These are phyloP conservation scores for Macaranga tanarius DNA, from an alignment of 441 rosid species.

Conservation along the genomic window DNA sequence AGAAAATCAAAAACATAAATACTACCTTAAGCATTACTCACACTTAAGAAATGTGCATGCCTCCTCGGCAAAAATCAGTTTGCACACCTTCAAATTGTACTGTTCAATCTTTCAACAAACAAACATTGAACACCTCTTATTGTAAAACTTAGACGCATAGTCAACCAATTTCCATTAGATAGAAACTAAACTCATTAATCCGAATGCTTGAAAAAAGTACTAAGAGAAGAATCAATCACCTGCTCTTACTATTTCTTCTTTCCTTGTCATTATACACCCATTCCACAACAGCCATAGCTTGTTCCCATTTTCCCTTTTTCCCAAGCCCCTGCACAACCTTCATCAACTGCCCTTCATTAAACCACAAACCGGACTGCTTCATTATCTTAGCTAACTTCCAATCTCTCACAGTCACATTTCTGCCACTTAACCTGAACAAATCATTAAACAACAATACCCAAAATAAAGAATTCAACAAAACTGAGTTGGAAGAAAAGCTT, in stretches of 20 bases:
- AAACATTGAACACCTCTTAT: neutral
- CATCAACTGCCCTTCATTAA: conserved; percentile 79
- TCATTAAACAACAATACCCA: conserved; percentile 8
- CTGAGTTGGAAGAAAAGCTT: neutral
- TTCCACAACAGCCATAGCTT: conserved; percentile 67
- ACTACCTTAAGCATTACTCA: neutral
- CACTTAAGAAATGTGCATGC: neutral
- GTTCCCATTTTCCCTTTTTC: conserved; percentile 60
- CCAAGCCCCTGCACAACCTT: conserved; percentile 71
- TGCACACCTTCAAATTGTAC: neutral
- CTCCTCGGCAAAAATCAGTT: neutral
- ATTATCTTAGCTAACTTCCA: conserved; percentile 91
- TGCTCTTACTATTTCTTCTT: conserved; percentile 60
- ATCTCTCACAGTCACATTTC: conserved; percentile 60
- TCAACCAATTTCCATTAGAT: no score
- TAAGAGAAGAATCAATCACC: conserved; percentile 34
- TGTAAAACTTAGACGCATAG: neutral
- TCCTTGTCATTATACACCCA: conserved; percentile 75
- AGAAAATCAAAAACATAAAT: neutral
- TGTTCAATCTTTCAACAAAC: neutral
- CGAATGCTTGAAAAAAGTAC: neutral
- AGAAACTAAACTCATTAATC: neutral
- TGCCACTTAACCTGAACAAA: conserved; percentile 58
- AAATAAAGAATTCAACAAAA: neutral
- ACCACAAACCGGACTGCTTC: conserved; percentile 80